Conservation (phyloP, 306 rosid genomes). For the Quercus gilva region DNA sequence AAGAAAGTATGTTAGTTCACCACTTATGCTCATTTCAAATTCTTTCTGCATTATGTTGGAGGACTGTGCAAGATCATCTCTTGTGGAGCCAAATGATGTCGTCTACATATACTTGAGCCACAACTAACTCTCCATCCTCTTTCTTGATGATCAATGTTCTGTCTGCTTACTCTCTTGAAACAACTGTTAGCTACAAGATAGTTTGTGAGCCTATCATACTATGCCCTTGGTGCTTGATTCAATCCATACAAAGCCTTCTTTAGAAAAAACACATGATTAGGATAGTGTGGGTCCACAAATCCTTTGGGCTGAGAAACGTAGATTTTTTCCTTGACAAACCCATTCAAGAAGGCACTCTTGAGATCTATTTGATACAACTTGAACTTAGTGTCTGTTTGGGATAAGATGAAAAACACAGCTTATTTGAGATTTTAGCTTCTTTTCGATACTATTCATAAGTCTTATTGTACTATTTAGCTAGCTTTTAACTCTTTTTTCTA, state of each 20-base stretch:
- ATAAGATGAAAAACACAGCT: too few relatives aligned
- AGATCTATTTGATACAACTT: background rate
- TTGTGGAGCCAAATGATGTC: background rate
- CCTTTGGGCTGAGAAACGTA: too few relatives aligned
- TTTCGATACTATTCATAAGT: too few relatives aligned
- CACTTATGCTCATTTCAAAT: constrained; percentile 2
- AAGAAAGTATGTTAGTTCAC: background rate
- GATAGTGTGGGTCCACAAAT: too few relatives aligned
- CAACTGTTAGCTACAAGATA: background rate
- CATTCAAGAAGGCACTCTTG: background rate
- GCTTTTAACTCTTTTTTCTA: too few relatives aligned
- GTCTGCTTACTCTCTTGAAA: background rate
- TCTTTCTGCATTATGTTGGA: background rate
- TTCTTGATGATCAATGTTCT: background rate
- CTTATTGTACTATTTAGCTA: too few relatives aligned
- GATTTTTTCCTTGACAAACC: background rate
- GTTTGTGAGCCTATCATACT: background rate
- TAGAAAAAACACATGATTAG: too few relatives aligned
- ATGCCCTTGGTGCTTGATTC: too few relatives aligned
- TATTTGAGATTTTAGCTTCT: too few relatives aligned
- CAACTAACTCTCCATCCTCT: background rate
- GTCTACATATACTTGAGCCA: background rate
- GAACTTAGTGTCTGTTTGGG: too few relatives aligned
- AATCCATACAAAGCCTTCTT: too few relatives aligned
- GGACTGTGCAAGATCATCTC: background rate